Percentiles rank a stretch among this genome's conserved stretches.
phyloP scores from a whole-genome alignment of 176 grass and related monocot genomes.

The Leersia perrieri region DNA sequence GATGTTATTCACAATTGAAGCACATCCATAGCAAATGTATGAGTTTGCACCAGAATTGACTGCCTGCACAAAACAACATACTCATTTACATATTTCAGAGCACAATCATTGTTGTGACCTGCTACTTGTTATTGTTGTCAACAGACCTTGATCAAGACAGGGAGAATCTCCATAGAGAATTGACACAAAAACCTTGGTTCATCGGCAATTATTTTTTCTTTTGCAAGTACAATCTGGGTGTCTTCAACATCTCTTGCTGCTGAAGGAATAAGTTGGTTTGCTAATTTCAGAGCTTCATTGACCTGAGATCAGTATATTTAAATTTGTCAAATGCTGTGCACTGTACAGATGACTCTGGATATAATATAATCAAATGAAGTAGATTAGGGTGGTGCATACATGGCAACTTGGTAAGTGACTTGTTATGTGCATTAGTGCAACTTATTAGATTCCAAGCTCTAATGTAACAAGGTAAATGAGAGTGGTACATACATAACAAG shows the following conservation, averaged over 20 bases:
- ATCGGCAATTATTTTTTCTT: conserved; percentile 82
- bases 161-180: conserved; percentile 83
- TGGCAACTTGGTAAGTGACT: neutral
- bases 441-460: neutral
- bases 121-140: conserved; percentile 23
- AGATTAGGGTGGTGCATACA: conserved; percentile 2
- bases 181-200: conserved; percentile 78
- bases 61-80: conserved; percentile 50
- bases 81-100: conserved; percentile 38
- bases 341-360: neutral
- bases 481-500: neutral
- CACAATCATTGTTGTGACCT: conserved; percentile 8
- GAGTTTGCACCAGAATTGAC: conserved; percentile 92
- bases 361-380: neutral
- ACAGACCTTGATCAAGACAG: conserved; percentile 91
- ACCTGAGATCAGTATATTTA: conserved; percentile 51
- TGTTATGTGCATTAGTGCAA: neutral
- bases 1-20: conserved; percentile 87
- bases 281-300: conserved; percentile 84
- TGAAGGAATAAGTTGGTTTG: conserved; percentile 81
- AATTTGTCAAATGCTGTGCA: conserved; percentile 22
- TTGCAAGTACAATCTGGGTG: conserved; percentile 59
- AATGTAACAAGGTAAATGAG: conserved; percentile 10
- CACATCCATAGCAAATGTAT: conserved; percentile 75
- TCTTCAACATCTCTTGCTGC: conserved; percentile 53